phyloP scores from a whole-genome alignment of 495 filamentous ascomycete genomes.

The Penicilliopsis zonata region DNA sequence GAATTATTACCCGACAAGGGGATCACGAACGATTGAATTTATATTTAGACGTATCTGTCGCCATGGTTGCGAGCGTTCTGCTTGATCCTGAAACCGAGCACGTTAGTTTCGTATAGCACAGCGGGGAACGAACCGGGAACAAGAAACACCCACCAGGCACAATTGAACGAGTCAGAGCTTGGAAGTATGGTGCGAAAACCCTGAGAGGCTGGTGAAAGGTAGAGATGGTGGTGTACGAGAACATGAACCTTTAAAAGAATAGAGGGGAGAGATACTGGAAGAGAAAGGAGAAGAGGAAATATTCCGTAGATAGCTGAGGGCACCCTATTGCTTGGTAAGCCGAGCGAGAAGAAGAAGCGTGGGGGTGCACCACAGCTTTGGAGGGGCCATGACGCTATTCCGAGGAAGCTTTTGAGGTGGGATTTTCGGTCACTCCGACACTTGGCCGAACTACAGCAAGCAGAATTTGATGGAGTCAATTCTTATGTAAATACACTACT shows the following conservation, averaged over 20 bases:
- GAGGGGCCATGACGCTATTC: too few relatives aligned
- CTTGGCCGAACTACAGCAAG: too few relatives aligned
- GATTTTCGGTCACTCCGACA: too few relatives aligned
- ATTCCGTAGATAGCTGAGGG: too few relatives aligned
- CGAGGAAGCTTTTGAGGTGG: too few relatives aligned
- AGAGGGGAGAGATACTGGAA: background rate
- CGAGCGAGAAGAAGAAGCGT: background rate
- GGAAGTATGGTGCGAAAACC: conserved; percentile 16
- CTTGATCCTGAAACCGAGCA: conserved; percentile 10
- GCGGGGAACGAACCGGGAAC: too few relatives aligned
- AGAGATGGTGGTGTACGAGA: conserved; percentile 8
- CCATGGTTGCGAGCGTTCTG: conserved; percentile 49
- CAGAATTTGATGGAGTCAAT: too few relatives aligned
- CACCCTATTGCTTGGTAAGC: conserved; percentile 1
- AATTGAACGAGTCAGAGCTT: conserved; percentile 3
- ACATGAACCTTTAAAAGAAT: conserved; percentile 8
- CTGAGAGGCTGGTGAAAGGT: conserved; percentile 9
- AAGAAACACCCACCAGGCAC: conserved; percentile 11
- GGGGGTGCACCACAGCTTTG: background rate
- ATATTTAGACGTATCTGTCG: conserved; percentile 69
- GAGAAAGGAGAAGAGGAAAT: conserved; percentile 2
- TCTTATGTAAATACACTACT: too few relatives aligned
- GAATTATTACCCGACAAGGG: background rate
- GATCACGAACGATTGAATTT: conserved; percentile 67
- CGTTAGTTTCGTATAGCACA: too few relatives aligned